These are phyloP conservation scores for Scedosporium boydii DNA, from an alignment of 2,329 filamentous ascomycete genomes.

Conservation along the genomic window DNA sequence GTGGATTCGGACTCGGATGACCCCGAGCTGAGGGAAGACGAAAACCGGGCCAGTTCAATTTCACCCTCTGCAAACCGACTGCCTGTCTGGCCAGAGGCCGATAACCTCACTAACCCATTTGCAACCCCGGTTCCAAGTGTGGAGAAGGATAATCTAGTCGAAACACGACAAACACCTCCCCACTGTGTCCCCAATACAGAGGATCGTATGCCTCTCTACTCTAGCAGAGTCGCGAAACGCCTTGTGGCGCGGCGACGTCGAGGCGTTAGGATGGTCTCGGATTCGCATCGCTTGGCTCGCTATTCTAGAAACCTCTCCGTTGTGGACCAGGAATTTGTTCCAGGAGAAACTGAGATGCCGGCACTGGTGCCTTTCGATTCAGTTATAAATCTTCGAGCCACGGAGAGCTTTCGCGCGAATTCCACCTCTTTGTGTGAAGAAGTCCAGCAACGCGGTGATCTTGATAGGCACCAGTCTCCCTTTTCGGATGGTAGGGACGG, in stretches of 20 bases:
- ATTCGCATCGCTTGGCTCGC: neutral
- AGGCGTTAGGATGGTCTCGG: neutral
- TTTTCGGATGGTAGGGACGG: neutral
- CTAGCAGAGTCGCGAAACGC: neutral
- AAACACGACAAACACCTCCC: neutral
- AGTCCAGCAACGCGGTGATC: neutral
- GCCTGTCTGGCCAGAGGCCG: neutral
- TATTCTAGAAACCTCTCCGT: neutral
- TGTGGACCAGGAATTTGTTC: neutral
- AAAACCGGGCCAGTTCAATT: neutral
- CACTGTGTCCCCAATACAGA: neutral
- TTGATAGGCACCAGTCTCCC: neutral
- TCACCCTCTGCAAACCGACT: neutral
- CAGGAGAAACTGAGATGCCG: neutral
- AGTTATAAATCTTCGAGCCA: neutral
- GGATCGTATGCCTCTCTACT: neutral
- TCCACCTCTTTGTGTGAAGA: neutral
- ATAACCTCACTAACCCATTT: neutral
- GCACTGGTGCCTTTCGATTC: neutral
- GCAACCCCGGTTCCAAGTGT: neutral
- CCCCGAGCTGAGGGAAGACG: neutral
- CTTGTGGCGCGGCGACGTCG: neutral
- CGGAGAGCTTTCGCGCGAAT: neutral
- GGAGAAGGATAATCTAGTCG: neutral
- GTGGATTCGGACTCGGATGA: constrained; percentile 11